These are phyloP conservation scores for Trametes villosa DNA, from an alignment of 768 basidiomycete species.

Conservation along the genomic window DNA sequence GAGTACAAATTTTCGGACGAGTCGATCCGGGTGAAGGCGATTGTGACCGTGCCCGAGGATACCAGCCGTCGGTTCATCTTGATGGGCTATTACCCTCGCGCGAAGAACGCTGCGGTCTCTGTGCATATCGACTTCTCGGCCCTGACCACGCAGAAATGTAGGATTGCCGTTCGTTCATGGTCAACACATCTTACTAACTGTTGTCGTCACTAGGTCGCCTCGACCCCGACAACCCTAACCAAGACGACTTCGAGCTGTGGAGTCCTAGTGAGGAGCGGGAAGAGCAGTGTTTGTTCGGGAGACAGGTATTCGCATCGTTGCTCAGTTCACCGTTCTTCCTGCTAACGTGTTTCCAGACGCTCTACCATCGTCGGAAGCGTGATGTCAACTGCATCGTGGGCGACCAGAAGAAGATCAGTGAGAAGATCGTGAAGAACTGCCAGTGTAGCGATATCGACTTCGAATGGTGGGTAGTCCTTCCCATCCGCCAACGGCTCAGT, in stretches of 20 bases:
- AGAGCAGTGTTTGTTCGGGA: conserved; percentile 90
- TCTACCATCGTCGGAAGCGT: conserved; percentile 89
- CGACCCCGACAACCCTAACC: conserved; percentile 66
- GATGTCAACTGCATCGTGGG: conserved; percentile 86
- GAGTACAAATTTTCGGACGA: conserved; percentile 85
- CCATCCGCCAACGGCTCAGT: background rate
- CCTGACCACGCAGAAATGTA: conserved; percentile 77
- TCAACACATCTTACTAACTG: conserved; percentile 12
- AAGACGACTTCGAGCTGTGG: conserved; percentile 98
- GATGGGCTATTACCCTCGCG: conserved; percentile 62
- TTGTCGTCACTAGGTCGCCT: conserved; percentile 58
- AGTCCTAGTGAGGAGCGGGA: conserved; percentile 89
- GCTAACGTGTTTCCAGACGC: conserved; percentile 53
- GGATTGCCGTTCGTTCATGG: conserved; percentile 33
- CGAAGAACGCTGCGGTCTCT: conserved; percentile 54
- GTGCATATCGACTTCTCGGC: conserved; percentile 90
- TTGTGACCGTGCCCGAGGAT: conserved; percentile 89
- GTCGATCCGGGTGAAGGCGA: conserved; percentile 70
- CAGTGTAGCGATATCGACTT: conserved; percentile 78
- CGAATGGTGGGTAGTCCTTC: conserved; percentile 73
- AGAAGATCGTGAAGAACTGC: conserved; percentile 69
- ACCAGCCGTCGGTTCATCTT: conserved; percentile 92
- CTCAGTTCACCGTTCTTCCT: background rate
- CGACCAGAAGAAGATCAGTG: conserved; percentile 54
- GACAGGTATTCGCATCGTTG: conserved; percentile 59